Evolutionary conservation across 2,329 filamentous ascomycete genomes (phyloP), one percentile per base, ranked within the genome.

Genomic region (Aspergillus sp.): DNA sequence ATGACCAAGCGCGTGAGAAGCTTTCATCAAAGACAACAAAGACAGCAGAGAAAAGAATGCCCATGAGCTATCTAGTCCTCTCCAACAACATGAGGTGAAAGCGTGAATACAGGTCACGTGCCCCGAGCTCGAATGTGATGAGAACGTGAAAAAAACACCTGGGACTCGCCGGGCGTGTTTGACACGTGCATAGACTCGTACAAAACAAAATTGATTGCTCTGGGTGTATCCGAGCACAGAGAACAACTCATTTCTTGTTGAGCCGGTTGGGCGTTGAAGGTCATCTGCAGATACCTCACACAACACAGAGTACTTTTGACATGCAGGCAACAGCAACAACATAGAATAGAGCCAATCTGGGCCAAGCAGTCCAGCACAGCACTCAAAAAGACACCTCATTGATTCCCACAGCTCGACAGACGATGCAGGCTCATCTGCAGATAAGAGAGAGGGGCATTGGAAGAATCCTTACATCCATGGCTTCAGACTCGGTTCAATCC

Each of bases 401-500:
- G 25, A 17, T 15, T n/a, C 15, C 25, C 25, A 30, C 8, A 30
- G 25, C 25, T 50, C 8, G n/a, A 50, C 25, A 39, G 5, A 32
- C 25, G 25, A 10, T 19, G 41, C 11, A 15, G 23, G 30, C 7
- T 11, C 30, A n/a, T 49, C 17, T 19, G 36, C 8, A 49, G 13
- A 42, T 49, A 27, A 15, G 15, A 19, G 3, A 44, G 27, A 44
- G 17, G 5, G 15, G 38, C 8, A 44, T 27, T 25, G 42, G 21
- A 19, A 17, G 19, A 48, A 32, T 49, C 23, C 61, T 62, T 62
- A 62, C 61, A 58, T 62, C 61, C 61, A 62, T 62, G 10, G 54
- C 19, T 58, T n/a, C 11, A 41, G 36, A 5, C 36, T 32, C 36
- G 38, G 8, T 23, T 23, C 38, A 38, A 58, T 19, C 49, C 13